Conservation (phyloP, 306 rosid species). For the Coriaria nepalensis region DNA sequence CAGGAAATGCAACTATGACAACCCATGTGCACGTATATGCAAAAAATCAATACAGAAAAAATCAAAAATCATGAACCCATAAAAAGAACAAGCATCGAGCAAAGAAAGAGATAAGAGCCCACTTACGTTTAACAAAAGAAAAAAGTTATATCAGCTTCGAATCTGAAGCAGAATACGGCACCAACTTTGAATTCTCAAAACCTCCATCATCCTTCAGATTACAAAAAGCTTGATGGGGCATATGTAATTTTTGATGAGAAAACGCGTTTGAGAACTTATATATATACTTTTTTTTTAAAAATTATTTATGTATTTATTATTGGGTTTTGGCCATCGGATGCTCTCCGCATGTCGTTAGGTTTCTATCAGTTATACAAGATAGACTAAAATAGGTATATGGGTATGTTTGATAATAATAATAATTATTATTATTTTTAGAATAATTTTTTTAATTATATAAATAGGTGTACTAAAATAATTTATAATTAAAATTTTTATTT, state of each 20-base stretch:
- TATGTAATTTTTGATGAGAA: neutral
- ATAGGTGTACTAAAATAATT: too few species aligned
- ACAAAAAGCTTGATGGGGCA: constrained; percentile 1
- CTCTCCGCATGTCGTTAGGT: constrained; percentile 15
- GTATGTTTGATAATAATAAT: too few species aligned
- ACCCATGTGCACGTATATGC: too few species aligned
- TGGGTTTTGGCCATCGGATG: constrained; percentile 21
- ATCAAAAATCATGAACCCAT: neutral
- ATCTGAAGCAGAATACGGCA: constrained; percentile 8
- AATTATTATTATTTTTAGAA: too few species aligned
- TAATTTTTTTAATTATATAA: too few species aligned
- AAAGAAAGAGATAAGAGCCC: constrained; percentile 1
- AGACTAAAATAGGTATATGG: too few species aligned
- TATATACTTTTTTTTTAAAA: neutral
- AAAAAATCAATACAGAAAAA: neutral
- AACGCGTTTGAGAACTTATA: constrained; percentile 5
- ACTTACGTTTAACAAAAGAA: constrained; percentile 10
- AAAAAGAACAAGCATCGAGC: neutral
- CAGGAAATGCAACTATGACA: too few species aligned
- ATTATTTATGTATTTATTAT: neutral
- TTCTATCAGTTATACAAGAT: constrained; percentile 4
- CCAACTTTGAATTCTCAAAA: constrained; percentile 10
- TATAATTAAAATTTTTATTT: too few species aligned
- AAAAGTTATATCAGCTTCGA: constrained; percentile 9
- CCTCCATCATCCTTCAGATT: constrained; percentile 3